Evolutionary conservation across 1,284 basidiomycete genomes (phyloP).

Genomic region (Spongispora temasekensis): DNA sequence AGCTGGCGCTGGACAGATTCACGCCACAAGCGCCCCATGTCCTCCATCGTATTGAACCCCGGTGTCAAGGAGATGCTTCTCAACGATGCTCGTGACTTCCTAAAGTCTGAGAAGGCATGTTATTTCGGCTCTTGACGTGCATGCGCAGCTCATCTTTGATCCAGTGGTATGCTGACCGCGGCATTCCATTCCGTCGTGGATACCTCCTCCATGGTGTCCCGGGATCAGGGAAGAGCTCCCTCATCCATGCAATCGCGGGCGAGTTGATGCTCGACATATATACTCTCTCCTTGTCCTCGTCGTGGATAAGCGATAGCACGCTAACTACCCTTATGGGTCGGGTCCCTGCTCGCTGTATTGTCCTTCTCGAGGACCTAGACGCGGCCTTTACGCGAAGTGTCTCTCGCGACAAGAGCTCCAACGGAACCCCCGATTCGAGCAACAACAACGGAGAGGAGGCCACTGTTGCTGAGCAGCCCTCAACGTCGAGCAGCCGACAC

Average conservation of each 20-base stretch:
- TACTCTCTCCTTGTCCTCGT: slow-evolving; percentile 72
- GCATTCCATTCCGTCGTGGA: slow-evolving; percentile 82
- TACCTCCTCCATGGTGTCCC: slow-evolving; percentile 83
- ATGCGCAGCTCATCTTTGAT: neutral
- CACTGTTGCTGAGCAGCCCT: slow-evolving; percentile 35
- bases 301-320: slow-evolving; percentile 77
- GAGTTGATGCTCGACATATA: slow-evolving; percentile 81
- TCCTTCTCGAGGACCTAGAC: slow-evolving; percentile 83
- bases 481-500: slow-evolving; percentile 38
- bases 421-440: slow-evolving; percentile 43
- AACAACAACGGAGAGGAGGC: slow-evolving; percentile 40
- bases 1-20: slow-evolving; percentile 84
- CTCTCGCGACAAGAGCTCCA: slow-evolving; percentile 54
- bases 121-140: slow-evolving; percentile 15
- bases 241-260: slow-evolving; percentile 84
- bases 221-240: slow-evolving; percentile 78
- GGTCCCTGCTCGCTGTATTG: slow-evolving; percentile 79
- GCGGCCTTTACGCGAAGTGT: slow-evolving; percentile 79
- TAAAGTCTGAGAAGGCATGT: slow-evolving; percentile 71
- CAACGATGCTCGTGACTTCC: slow-evolving; percentile 77
- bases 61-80: slow-evolving; percentile 85
- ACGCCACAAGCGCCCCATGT: slow-evolving; percentile 77
- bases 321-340: slow-evolving; percentile 79
- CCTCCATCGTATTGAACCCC: slow-evolving; percentile 76
- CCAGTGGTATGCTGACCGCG: slow-evolving; percentile 67